These are phyloP conservation scores for Anisodus tanguticus DNA, from an alignment of 257 asterid genomes.

Conservation along the genomic window DNA sequence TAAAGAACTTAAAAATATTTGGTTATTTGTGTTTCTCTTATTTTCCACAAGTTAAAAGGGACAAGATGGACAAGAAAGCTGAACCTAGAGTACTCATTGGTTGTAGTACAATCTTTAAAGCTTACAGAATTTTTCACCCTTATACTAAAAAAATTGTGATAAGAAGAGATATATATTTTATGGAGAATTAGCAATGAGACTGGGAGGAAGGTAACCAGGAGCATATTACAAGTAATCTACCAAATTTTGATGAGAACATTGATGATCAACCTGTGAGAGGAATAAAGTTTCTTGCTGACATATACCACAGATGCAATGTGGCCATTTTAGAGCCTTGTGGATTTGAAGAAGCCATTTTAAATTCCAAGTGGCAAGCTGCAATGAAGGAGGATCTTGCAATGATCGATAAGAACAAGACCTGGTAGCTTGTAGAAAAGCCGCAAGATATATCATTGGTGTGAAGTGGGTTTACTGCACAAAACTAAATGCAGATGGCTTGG, in stretches of 20 bases:
- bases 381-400: background rate
- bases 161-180: background rate
- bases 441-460: background rate
- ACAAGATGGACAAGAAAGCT: background rate
- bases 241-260: background rate
- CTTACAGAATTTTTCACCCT: background rate
- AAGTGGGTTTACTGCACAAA: background rate
- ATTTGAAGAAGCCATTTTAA: background rate
- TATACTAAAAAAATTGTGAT: background rate
- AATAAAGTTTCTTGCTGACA: background rate
- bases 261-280: background rate
- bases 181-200: background rate
- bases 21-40: slow-evolving; percentile 17
- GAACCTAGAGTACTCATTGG: slow-evolving; percentile 6
- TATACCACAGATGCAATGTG: slow-evolving; percentile 15
- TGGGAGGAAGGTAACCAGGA: background rate
- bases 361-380: background rate
- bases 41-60: background rate
- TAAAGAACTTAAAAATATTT: background rate
- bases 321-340: background rate
- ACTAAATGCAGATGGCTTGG: background rate
- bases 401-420: background rate
- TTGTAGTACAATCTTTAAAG: background rate
- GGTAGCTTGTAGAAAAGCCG: background rate
- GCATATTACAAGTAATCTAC: no score